A percentile compares a stretch with the other conserved stretches of the same genome.
Conservation (phyloP, 805 yeast genomes). For the Wickerhamomyces queroliae region DNA sequence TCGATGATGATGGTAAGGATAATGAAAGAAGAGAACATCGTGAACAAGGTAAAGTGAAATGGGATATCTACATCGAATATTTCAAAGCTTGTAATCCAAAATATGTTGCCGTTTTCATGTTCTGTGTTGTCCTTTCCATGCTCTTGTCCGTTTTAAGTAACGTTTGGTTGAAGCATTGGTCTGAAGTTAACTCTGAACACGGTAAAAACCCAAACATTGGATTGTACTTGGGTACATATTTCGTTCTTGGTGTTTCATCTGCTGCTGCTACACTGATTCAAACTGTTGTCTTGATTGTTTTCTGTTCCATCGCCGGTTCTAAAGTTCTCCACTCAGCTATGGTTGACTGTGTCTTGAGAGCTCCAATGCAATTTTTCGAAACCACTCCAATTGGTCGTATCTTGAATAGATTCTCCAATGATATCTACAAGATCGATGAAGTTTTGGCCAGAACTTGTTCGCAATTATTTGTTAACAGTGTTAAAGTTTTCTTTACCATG, state of each 20-base stretch:
- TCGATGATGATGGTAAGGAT: conserved; percentile 25
- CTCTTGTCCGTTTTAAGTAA: conserved; percentile 60
- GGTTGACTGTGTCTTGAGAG: conserved; percentile 70
- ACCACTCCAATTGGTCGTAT: conserved; percentile 94
- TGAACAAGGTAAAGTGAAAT: conserved; percentile 91
- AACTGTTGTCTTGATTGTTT: conserved; percentile 67
- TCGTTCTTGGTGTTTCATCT: conserved; percentile 64
- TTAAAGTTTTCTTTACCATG: conserved; percentile 69
- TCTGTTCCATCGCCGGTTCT: conserved; percentile 81
- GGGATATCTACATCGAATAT: conserved; percentile 77
- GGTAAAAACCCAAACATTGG: conserved; percentile 72
- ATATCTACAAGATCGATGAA: conserved; percentile 85
- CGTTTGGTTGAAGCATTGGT: conserved; percentile 97
- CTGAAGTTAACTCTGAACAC: conserved; percentile 71
- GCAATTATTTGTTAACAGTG: conserved; percentile 55
- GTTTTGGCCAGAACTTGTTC: conserved; percentile 63
- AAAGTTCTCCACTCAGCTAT: conserved; percentile 65
- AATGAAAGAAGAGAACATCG: conserved; percentile 57
- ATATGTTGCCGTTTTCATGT: conserved; percentile 54
- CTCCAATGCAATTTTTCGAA: conserved; percentile 95
- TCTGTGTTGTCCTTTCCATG: conserved; percentile 53
- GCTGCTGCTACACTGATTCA: conserved; percentile 59
- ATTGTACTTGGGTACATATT: conserved; percentile 70
- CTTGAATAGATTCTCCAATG: conserved; percentile 86
- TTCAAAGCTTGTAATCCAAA: conserved; percentile 80